These are phyloP conservation scores for Zygnema circumcarinatum DNA, from an alignment of 139 green algal genomes.

Conservation along the genomic window DNA sequence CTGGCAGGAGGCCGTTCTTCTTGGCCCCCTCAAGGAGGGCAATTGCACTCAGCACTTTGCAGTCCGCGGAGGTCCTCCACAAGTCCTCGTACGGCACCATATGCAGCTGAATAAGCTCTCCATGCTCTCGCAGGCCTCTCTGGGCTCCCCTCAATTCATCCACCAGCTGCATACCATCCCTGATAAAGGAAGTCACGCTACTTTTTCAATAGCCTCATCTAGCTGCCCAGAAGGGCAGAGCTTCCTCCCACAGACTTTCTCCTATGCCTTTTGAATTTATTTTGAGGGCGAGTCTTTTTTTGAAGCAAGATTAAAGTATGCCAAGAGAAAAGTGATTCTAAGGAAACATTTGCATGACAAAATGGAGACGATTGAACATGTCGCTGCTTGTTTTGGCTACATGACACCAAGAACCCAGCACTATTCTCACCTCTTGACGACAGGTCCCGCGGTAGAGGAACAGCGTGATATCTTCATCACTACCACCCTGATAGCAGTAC, in stretches of 20 bases:
- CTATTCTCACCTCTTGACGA: conserved; percentile 33
- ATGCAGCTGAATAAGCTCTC: conserved; percentile 53
- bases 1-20: conserved; percentile 30
- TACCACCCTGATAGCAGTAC: conserved; percentile 29
- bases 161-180: conserved; percentile 45
- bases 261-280: too few species aligned
- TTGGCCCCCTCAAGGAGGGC: conserved; percentile 48
- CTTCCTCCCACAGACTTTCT: not conserved
- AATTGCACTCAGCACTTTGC: conserved; percentile 49
- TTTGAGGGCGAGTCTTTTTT: too few species aligned
- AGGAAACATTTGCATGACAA: too few species aligned
- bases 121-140: conserved; percentile 47
- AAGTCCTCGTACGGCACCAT: conserved; percentile 46
- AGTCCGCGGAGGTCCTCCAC: conserved; percentile 47
- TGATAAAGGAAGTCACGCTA: conserved; percentile 1
- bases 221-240: not conserved
- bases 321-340: too few species aligned
- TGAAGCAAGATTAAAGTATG: too few species aligned
- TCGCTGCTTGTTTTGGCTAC: too few species aligned
- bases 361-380: too few species aligned
- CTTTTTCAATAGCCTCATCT: not conserved
- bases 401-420: too few species aligned
- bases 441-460: conserved; percentile 45
- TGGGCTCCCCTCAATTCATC: conserved; percentile 38
- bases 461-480: conserved; percentile 57